Conservation (phyloP, 2,329 filamentous ascomycete genomes). For the Leptographium procerum region DNA sequence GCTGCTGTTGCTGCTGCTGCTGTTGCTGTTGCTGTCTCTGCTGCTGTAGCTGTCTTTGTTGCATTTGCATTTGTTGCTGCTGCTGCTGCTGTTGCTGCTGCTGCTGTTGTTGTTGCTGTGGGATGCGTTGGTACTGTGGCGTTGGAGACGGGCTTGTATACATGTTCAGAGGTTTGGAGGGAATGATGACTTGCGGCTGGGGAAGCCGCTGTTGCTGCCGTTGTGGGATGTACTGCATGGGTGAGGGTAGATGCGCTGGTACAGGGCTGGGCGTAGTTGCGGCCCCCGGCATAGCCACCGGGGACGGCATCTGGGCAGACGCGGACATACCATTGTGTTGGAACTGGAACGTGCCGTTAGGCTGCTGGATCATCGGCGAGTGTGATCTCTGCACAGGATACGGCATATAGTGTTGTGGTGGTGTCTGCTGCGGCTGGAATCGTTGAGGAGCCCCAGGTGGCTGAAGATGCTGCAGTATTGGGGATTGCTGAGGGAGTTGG, state of each 20-base stretch:
- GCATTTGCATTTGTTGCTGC: slow-evolving; percentile 18
- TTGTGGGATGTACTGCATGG: slow-evolving; percentile 9
- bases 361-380: slow-evolving; percentile 1
- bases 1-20: slow-evolving; percentile 13
- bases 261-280: slow-evolving; percentile 1
- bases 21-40: slow-evolving; percentile 11
- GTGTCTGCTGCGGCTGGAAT: not conserved
- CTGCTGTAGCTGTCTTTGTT: slow-evolving; percentile 14
- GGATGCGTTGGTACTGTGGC: slow-evolving; percentile 15
- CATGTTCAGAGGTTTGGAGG: slow-evolving; percentile 4
- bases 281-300: slow-evolving; percentile 3
- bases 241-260: not conserved
- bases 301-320: slow-evolving; percentile 2
- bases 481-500: not conserved
- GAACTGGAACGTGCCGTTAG: slow-evolving; percentile 1
- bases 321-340: slow-evolving; percentile 4
- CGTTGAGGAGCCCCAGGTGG: slow-evolving; percentile 1
- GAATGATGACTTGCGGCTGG: slow-evolving; percentile 3
- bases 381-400: slow-evolving; percentile 6
- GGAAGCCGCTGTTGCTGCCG: slow-evolving; percentile 1
- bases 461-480: slow-evolving; percentile 1
- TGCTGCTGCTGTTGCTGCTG: slow-evolving; percentile 15
- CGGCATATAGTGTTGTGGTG: slow-evolving; percentile 4
- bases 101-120: slow-evolving; percentile 14
- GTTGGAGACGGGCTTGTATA: slow-evolving; percentile 5